These are phyloP conservation scores for Kluyveromyces siamensis DNA, from an alignment of 805 yeast genomes.

Conservation along the genomic window DNA sequence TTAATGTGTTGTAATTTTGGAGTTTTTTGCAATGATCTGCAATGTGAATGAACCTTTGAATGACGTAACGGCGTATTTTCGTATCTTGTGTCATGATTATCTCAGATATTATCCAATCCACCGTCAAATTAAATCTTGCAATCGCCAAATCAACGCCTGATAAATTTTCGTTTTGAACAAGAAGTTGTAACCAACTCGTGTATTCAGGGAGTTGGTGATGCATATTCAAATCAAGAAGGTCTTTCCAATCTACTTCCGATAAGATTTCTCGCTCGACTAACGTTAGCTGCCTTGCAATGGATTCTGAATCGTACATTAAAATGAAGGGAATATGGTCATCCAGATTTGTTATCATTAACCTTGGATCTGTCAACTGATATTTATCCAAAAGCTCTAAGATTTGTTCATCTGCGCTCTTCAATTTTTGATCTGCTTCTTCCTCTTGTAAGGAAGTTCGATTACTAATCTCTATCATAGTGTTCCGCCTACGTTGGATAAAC, in stretches of 20 bases:
- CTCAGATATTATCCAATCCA: constrained; percentile 89
- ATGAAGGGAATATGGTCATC: constrained; percentile 74
- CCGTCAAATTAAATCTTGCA: constrained; percentile 78
- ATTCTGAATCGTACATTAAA: constrained; percentile 56
- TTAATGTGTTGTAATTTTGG: constrained; percentile 80
- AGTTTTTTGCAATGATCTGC: constrained; percentile 63
- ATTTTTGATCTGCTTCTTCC: background rate
- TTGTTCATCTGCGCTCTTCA: constrained; percentile 8
- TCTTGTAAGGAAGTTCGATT: constrained; percentile 27
- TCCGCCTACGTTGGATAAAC: constrained; percentile 32
- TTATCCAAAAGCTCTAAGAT: constrained; percentile 17
- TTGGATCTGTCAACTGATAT: constrained; percentile 21
- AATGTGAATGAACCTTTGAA: constrained; percentile 81
- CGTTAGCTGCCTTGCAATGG: constrained; percentile 75
- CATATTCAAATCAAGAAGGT: constrained; percentile 71
- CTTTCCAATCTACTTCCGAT: constrained; percentile 87
- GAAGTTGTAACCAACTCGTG: constrained; percentile 74
- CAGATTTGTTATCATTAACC: constrained; percentile 20
- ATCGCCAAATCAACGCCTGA: constrained; percentile 80
- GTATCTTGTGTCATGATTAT: constrained; percentile 58
- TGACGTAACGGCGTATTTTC: constrained; percentile 52
- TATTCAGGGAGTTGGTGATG: constrained; percentile 55
- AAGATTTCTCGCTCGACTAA: constrained; percentile 77
- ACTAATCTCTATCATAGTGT: constrained; percentile 25
- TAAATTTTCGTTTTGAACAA: constrained; percentile 45